Conservation (phyloP, 2,329 filamentous ascomycete genomes). For the Arthrobotrys pseudoclavata region DNA sequence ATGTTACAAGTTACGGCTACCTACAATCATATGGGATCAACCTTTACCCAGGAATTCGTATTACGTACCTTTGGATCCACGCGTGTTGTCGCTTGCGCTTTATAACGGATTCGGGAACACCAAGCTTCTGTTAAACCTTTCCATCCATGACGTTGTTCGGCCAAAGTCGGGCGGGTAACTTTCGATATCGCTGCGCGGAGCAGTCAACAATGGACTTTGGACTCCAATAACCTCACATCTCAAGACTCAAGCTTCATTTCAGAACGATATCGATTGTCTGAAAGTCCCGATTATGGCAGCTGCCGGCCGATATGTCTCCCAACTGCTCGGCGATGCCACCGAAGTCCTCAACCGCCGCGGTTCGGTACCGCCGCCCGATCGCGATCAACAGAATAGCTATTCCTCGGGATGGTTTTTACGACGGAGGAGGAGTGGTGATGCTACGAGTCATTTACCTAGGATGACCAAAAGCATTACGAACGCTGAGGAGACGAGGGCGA, state of each 20-base stretch:
- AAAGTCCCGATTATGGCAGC: conserved; percentile 44
- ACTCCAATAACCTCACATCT: conserved; percentile 17
- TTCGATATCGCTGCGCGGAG: conserved; percentile 17
- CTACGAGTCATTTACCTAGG: conserved; percentile 56
- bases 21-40: neutral
- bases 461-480: conserved; percentile 59
- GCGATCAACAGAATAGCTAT: conserved; percentile 55
- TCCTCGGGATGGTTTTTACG: conserved; percentile 57
- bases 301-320: conserved; percentile 60
- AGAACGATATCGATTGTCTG: neutral
- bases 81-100: conserved; percentile 21
- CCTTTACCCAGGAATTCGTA: neutral
- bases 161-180: neutral
- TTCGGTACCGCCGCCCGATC: conserved; percentile 45
- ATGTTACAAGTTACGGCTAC: neutral
- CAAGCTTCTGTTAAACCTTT: conserved; percentile 17
- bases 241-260: neutral
- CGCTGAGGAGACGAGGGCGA: conserved; percentile 55
- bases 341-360: conserved; percentile 59
- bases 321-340: conserved; percentile 61
- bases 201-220: conserved; percentile 28
- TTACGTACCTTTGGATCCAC: neutral
- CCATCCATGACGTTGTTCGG: conserved; percentile 30
- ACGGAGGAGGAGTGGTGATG: conserved; percentile 30
- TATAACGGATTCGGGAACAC: conserved; percentile 10